phyloP scores from a whole-genome alignment of 441 rosid genomes.

The Capsella rubella region DNA sequence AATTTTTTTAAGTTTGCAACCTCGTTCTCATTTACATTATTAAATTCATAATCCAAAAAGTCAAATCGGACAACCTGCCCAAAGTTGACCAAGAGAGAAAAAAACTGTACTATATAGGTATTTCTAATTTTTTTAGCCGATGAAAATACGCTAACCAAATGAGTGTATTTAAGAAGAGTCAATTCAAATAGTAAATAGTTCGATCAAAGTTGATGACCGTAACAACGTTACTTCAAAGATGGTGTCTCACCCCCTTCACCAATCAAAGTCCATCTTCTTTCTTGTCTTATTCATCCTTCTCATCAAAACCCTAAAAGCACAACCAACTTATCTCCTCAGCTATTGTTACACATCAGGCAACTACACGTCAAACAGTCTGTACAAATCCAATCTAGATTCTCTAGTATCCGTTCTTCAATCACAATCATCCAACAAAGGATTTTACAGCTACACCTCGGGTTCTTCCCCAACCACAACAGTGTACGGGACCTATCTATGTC shows the following conservation, averaged over 20 bases:
- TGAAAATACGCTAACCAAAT: background rate
- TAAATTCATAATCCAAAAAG: background rate
- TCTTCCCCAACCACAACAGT: slow-evolving; percentile 25
- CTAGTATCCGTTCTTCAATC: slow-evolving; percentile 20
- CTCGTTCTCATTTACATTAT: background rate
- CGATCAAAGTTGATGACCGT: background rate
- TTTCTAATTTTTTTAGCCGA: background rate
- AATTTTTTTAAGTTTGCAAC: background rate
- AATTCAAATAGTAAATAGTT: background rate
- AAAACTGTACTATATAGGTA: background rate
- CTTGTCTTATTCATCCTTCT: slow-evolving; percentile 10
- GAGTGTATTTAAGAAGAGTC: background rate
- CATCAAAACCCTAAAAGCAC: slow-evolving; percentile 20
- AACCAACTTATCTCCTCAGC: slow-evolving; percentile 24
- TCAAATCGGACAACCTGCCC: background rate
- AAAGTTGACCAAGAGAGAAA: slow-evolving; percentile 4
- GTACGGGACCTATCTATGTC: slow-evolving; percentile 32
- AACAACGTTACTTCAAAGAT: background rate
- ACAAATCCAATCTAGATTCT: slow-evolving; percentile 24
- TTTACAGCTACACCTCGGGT: background rate
- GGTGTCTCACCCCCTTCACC: slow-evolving; percentile 3
- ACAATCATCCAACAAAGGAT: slow-evolving; percentile 20
- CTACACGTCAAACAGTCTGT: slow-evolving; percentile 5
- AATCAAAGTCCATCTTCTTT: slow-evolving; percentile 6
- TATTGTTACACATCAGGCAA: slow-evolving; percentile 8